phyloP scores from a whole-genome alignment of 1,139 yeast species.

The Candida neerlandica region DNA sequence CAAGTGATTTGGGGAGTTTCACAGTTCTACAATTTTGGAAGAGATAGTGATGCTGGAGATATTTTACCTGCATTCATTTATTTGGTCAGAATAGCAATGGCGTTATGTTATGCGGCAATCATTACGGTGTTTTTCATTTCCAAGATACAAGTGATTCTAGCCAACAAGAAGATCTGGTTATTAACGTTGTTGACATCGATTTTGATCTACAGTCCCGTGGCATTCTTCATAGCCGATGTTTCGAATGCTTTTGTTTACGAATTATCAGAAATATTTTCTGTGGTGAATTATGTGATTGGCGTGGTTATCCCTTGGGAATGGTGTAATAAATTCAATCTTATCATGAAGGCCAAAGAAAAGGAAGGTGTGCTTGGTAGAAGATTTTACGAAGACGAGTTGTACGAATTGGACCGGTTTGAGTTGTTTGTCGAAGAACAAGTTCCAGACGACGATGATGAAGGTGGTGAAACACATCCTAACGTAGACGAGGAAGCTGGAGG shows the following conservation, averaged over 20 bases:
- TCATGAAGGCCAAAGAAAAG: conserved; percentile 68
- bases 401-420: conserved; percentile 47
- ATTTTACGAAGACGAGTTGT: conserved; percentile 69
- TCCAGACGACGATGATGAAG: conserved; percentile 20
- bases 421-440: conserved; percentile 40
- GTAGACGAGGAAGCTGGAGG: conserved; percentile 4
- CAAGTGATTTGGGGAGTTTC: conserved; percentile 75
- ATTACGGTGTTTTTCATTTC: conserved; percentile 60
- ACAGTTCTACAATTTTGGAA: conserved; percentile 44
- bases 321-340: conserved; percentile 67
- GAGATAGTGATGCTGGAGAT: conserved; percentile 50
- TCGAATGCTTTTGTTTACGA: conserved; percentile 71
- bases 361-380: conserved; percentile 81
- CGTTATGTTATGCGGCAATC: conserved; percentile 71
- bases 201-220: conserved; percentile 65
- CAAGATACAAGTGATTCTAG: conserved; percentile 58
- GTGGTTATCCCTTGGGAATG: conserved; percentile 88
- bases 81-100: conserved; percentile 72
- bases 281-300: conserved; percentile 70
- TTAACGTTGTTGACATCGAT: conserved; percentile 62
- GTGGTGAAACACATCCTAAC: conserved; percentile 3
- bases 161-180: conserved; percentile 50
- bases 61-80: conserved; percentile 81
- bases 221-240: conserved; percentile 78
- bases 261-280: conserved; percentile 71